Conservation (phyloP, 2,329 filamentous ascomycete species). For the Cercospora sojina region DNA sequence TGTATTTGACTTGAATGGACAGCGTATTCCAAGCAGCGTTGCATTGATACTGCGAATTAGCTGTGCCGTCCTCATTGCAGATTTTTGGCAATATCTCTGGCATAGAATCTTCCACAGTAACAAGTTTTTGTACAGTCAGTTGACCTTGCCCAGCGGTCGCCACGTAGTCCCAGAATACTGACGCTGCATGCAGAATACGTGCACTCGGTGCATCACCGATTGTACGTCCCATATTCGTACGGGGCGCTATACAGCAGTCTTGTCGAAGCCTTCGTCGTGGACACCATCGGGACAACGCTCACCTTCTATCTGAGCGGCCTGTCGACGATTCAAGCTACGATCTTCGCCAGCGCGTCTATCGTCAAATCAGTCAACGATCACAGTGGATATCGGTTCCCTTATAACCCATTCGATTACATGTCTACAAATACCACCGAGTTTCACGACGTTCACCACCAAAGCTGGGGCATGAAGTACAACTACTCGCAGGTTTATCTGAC, state of each 20-base stretch:
- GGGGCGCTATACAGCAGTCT: slow-evolving; percentile 12
- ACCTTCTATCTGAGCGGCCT: slow-evolving; percentile 10
- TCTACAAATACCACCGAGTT: slow-evolving; percentile 9
- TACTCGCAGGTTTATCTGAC: slow-evolving; percentile 14
- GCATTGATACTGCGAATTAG: background rate
- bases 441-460: slow-evolving; percentile 16
- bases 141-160: background rate
- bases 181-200: background rate
- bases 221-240: slow-evolving; percentile 6
- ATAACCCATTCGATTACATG: slow-evolving; percentile 6
- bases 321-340: background rate
- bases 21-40: background rate
- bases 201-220: background rate
- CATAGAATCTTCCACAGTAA: background rate
- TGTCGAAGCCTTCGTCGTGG: slow-evolving; percentile 11
- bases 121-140: background rate
- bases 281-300: slow-evolving; percentile 4
- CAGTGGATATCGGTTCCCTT: background rate
- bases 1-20: background rate
- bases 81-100: background rate
- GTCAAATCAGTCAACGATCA: background rate
- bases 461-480: slow-evolving; percentile 16
- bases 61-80: background rate
- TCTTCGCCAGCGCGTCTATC: background rate
- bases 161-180: background rate